Evolutionary conservation across 768 basidiomycete genomes (phyloP), one percentile per base, ranked within the genome.

Genomic region (Leucosporidium yakuticum): DNA sequence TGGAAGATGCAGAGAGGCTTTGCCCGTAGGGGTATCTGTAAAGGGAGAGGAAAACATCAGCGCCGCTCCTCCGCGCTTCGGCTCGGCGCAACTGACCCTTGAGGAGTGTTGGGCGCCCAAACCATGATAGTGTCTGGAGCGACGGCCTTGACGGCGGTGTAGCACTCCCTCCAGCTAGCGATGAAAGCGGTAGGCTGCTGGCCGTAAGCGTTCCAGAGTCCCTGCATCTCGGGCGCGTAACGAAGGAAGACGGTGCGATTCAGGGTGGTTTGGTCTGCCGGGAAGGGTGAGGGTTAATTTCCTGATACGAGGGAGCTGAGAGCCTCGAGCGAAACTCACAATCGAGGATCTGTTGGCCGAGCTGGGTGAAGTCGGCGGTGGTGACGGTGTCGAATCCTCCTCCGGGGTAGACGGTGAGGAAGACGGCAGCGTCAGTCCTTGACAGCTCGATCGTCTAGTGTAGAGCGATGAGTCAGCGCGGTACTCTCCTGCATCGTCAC

Each of bases 181-280:
- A 57, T 36, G 69, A 74, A 77, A 31, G 29, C 69, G 23, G 64
- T 70, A 21, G 76, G 76, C 60, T 74, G 68, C 34, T 60, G 57
- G 25, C 73, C 73, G 67, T 74, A 77, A 20, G 39, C n/a, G 63
- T 65, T 71, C 76, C 76, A 77, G 14, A 36, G 60, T 15, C 76
- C 76, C 48, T 77, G 73, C 76, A 77, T 77, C 56, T 77, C 76
- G 29, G 76, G 76, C 25, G 74, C 76, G 67, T 73, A 77, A 25
- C 76, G 70, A 3, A 77, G 66, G 73, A 74, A 77, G 44, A 70
- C 69, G 34, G 71, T 70, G 25, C 76, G 69, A 39, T 76, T 73
- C 34, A 63, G 54, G 61, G 68, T 74, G 21, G 49, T 51, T 56
- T 75, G 70, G 67, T 74, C 65, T 70, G 63, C 21, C 9, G 32